Percentiles rank a stretch among this genome's conserved stretches.
Evolutionary conservation across 768 basidiomycete species (phyloP).

Genomic region (Pleurotus platypus): DNA sequence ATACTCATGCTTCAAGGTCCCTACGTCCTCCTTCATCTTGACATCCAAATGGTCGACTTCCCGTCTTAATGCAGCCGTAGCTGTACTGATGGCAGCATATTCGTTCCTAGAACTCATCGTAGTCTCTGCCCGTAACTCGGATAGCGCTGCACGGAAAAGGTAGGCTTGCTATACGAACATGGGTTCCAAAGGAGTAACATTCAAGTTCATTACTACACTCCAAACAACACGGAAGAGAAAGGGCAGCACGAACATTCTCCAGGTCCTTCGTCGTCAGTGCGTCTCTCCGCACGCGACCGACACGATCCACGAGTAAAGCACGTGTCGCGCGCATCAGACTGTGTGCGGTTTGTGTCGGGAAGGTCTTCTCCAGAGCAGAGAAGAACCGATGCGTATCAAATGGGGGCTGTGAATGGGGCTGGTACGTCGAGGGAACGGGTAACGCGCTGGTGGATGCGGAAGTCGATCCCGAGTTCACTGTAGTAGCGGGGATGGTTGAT

Average conservation of each 20-base stretch:
- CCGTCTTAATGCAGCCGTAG: conserved; percentile 71
- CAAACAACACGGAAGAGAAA: background rate
- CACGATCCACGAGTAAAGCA: conserved; percentile 73
- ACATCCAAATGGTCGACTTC: conserved; percentile 84
- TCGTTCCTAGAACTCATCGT: conserved; percentile 82
- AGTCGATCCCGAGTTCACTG: background rate
- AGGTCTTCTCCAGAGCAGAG: conserved; percentile 63
- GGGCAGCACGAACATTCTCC: conserved; percentile 61
- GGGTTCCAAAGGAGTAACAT: background rate
- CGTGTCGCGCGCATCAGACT: conserved; percentile 83
- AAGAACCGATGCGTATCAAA: conserved; percentile 85
- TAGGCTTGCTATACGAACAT: conserved; percentile 78
- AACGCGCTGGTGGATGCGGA: conserved; percentile 1
- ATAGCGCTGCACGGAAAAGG: conserved; percentile 88
- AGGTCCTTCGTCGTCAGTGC: conserved; percentile 74
- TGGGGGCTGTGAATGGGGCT: conserved; percentile 55
- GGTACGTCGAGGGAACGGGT: background rate
- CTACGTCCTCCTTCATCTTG: conserved; percentile 93
- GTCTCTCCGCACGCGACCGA: conserved; percentile 67
- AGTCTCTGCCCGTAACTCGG: conserved; percentile 84
- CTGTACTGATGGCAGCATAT: conserved; percentile 73
- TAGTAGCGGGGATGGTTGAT: background rate
- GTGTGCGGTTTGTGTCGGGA: conserved; percentile 69
- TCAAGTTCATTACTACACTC: background rate
- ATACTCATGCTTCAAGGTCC: conserved; percentile 88